phyloP scores from a whole-genome alignment of 139 green algal genomes.

The Bryopsis sp. region DNA sequence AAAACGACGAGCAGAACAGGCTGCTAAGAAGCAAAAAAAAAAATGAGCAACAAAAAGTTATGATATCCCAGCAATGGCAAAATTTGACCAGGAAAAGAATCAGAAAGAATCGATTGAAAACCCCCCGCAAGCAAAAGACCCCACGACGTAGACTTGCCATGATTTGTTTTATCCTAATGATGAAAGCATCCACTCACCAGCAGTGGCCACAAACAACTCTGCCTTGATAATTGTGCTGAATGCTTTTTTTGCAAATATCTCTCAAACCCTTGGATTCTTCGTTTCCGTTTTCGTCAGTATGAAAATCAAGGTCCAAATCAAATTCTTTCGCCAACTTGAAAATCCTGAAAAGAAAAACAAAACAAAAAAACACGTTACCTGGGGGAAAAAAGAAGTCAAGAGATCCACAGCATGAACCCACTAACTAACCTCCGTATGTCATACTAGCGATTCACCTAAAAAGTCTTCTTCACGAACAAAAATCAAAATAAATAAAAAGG shows the following conservation, averaged over 20 bases:
- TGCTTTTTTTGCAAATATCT: constrained; percentile 45
- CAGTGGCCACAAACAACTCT: constrained; percentile 64
- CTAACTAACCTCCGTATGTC: no score
- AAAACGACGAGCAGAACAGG: no score
- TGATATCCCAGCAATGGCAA: background rate
- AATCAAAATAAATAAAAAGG: no score
- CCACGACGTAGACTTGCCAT: background rate
- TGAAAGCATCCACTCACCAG: no score
- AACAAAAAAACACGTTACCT: no score
- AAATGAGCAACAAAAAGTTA: no score
- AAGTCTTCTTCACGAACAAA: no score
- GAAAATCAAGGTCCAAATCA: constrained; percentile 61
- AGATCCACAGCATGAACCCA: no score
- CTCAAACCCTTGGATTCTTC: constrained; percentile 45
- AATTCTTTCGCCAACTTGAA: constrained; percentile 53
- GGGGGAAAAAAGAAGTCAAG: no score
- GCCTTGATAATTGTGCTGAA: constrained; percentile 50
- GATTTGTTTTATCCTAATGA: no score
- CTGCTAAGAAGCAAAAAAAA: no score
- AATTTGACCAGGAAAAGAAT: background rate
- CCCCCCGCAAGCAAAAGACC: background rate
- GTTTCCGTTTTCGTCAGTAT: constrained; percentile 71
- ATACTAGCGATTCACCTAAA: no score
- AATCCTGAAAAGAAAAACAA: constrained; percentile 30
- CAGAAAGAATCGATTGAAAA: constrained; percentile 10